These are phyloP conservation scores for Claviceps sp. DNA, from an alignment of 2,329 filamentous ascomycete species.

Conservation along the genomic window DNA sequence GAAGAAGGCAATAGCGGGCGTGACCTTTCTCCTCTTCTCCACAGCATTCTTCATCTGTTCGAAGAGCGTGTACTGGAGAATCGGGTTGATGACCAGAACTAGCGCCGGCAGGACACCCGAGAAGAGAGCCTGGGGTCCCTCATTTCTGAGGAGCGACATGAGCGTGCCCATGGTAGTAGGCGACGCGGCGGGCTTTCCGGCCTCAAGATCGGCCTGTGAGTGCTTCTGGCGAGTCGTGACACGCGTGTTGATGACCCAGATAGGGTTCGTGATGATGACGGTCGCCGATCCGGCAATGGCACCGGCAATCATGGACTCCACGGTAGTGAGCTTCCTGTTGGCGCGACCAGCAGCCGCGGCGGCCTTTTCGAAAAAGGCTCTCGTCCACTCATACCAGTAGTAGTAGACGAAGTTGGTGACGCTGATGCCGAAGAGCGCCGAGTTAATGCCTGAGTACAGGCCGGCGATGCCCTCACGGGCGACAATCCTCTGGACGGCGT, in stretches of 20 bases:
- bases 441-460: conserved; percentile 86
- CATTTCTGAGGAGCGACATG: conserved; percentile 64
- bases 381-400: conserved; percentile 99
- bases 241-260: conserved; percentile 97
- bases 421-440: conserved; percentile 91
- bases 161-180: conserved; percentile 73
- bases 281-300: conserved; percentile 89
- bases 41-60: conserved; percentile 92
- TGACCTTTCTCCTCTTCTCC: conserved; percentile 62
- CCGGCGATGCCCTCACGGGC: conserved; percentile 81
- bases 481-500: conserved; percentile 75
- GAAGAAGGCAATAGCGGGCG: conserved; percentile 76
- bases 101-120: conserved; percentile 84
- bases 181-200: conserved; percentile 23
- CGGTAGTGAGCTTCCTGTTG: conserved; percentile 71
- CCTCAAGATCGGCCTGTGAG: conserved; percentile 29
- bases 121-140: conserved; percentile 77
- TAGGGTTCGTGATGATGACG: conserved; percentile 92
- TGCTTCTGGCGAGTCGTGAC: conserved; percentile 77
- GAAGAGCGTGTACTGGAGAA: conserved; percentile 96
- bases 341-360: conserved; percentile 60
- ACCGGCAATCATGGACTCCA: conserved; percentile 90
- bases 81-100: conserved; percentile 93
- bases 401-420: conserved; percentile 99
- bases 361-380: conserved; percentile 70